Evolutionary conservation across 164 flowering plant species (phyloP), one percentile per base, ranked within the genome.

Genomic region (Nymphaea thermarum): DNA sequence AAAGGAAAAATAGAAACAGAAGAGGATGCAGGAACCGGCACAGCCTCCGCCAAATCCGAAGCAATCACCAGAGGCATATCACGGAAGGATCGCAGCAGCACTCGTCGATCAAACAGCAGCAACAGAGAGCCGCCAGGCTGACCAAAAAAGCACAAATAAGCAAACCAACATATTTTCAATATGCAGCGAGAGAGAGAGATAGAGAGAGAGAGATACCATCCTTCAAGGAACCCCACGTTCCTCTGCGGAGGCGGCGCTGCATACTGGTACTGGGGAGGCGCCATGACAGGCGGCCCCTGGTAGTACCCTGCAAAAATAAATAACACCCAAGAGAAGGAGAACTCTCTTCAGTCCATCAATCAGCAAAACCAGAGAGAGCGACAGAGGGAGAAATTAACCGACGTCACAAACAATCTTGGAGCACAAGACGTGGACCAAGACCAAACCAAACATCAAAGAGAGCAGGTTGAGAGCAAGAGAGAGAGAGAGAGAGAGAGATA

Each of bases 61-160:
- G 14, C 43, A 6, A 70, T 71, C 76, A 83, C 69, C 78, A 43
- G 12, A 82, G 36, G 62, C 77, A 80, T 16, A 87, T 70, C 64
- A 88, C 75, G 67, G 89, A 80, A 4, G 90, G 92, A 60, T 85
- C 92, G 67, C 87, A 85, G 84, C 90, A 89, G 47, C 90, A 89
- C 79, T 89, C 96, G 60, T 89, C 90, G 25, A 89, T 47, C 5
- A 89, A 79, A 74, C 82, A 88, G 72, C 89, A 86, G 78, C 94
- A 86, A 71, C 91, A 88, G 25, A 88, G 66, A 70, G 92, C 96
- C 15, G 89, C 92, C 43, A 89, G 84, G 73, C 91, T 87, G 74
- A 77, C 63, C 59, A 66, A 53, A 61, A 66, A 25, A 4, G 18
- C 67, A 12, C 67, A 15, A 44, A 64, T 17, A 17, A 51, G 57